These are phyloP conservation scores for Solanum medicagineum DNA, from an alignment of 257 asterid genomes.

Conservation along the genomic window DNA sequence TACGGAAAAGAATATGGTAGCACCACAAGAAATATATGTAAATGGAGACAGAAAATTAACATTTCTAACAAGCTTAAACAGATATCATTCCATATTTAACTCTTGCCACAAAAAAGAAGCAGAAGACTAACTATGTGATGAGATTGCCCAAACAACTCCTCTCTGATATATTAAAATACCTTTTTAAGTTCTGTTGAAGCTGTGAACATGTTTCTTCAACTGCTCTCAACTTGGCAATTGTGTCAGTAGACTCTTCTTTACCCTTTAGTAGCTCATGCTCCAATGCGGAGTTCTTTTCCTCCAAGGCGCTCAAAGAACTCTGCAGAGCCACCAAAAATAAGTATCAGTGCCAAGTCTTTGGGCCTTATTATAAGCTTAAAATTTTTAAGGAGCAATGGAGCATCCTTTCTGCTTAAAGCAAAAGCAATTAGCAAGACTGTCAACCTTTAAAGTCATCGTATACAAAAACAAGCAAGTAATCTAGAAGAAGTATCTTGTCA, in stretches of 20 bases:
- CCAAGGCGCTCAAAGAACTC: slow-evolving; percentile 54
- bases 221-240: slow-evolving; percentile 57
- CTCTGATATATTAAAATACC: slow-evolving; percentile 33
- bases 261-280: slow-evolving; percentile 61
- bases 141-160: not conserved
- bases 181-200: slow-evolving; percentile 50
- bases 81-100: not conserved
- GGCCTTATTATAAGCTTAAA: not conserved
- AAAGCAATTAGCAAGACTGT: not conserved
- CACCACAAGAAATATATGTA: not conserved
- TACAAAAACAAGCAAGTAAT: not conserved
- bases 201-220: slow-evolving; percentile 63
- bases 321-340: slow-evolving; percentile 19
- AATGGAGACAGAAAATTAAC: not conserved
- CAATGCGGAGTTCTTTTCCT: slow-evolving; percentile 50
- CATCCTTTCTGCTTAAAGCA: not conserved
- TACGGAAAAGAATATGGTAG: not conserved
- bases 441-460: not conserved
- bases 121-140: not conserved
- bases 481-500: not conserved
- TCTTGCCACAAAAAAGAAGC: not conserved
- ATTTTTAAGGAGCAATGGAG: not conserved
- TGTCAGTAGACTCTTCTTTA: slow-evolving; percentile 50
- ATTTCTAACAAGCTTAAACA: not conserved
- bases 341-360: not conserved